These are phyloP conservation scores for Thermothelomyces thermophilus DNA, from an alignment of 2,329 filamentous ascomycete species.

Conservation along the genomic window DNA sequence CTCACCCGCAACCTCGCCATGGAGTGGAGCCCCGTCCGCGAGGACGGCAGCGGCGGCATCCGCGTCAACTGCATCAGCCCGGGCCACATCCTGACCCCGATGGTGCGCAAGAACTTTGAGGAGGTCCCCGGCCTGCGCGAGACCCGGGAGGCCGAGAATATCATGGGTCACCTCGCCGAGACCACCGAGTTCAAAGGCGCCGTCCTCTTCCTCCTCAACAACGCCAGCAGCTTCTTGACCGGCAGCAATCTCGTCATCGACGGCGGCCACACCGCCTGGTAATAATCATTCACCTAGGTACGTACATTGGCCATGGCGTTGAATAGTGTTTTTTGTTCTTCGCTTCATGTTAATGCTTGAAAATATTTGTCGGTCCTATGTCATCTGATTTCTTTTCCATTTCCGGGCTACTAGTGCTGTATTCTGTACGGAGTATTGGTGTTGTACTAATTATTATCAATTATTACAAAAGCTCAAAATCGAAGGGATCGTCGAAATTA, in stretches of 20 bases:
- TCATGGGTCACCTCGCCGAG: constrained; percentile 65
- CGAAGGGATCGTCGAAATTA: too few relatives aligned
- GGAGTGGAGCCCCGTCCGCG: constrained; percentile 48
- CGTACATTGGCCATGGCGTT: too few relatives aligned
- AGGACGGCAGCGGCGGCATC: constrained; percentile 56
- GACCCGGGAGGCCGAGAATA: constrained; percentile 77
- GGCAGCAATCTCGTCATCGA: constrained; percentile 63
- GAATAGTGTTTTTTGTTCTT: too few relatives aligned
- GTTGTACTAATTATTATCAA: too few relatives aligned
- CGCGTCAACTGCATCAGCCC: constrained; percentile 76
- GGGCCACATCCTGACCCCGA: constrained; percentile 72
- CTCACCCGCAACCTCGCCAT: constrained; percentile 62
- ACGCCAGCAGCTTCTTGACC: constrained; percentile 64
- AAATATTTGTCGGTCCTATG: too few relatives aligned
- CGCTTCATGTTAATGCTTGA: too few relatives aligned
- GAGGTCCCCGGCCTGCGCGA: constrained; percentile 60
- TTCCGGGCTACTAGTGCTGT: too few relatives aligned
- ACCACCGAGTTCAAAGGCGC: constrained; percentile 66
- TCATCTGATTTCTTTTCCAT: too few relatives aligned
- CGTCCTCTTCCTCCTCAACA: constrained; percentile 59
- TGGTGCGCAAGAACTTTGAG: constrained; percentile 75
- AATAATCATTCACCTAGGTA: constrained; percentile 20
- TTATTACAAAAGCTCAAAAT: too few relatives aligned
- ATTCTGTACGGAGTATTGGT: too few relatives aligned
- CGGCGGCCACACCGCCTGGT: constrained; percentile 61